Percentiles rank a stretch among this genome's conserved stretches.
Conservation (phyloP, 176 grass and related monocot species). For the Juncus effusus region DNA sequence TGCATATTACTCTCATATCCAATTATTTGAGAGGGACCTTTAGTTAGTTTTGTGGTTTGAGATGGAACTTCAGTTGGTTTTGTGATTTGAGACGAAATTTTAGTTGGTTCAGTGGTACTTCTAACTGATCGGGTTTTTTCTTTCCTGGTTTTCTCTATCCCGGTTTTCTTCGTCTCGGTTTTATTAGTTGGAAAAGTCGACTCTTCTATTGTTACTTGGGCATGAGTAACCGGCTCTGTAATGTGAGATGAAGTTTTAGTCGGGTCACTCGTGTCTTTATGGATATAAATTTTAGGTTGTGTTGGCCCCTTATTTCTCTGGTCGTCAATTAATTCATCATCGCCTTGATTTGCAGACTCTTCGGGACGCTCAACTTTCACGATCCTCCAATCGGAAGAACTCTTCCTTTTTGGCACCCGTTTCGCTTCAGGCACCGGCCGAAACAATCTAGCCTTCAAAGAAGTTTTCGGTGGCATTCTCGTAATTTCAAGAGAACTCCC, state of each 20-base stretch:
- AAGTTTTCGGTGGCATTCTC: background rate
- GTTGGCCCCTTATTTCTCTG: background rate
- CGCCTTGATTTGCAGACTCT: background rate
- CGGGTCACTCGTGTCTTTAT: background rate
- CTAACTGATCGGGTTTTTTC: too few species aligned
- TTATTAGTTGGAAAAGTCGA: background rate
- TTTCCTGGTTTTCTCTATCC: too few species aligned
- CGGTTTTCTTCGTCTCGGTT: too few species aligned
- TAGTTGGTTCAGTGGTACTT: too few species aligned
- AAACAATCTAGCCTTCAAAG: slow-evolving; percentile 20
- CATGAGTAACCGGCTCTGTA: background rate
- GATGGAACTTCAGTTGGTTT: too few species aligned
- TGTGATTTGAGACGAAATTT: too few species aligned
- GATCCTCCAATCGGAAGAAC: background rate
- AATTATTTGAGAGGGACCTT: too few species aligned
- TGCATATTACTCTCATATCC: too few species aligned
- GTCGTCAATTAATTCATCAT: background rate
- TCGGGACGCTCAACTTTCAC: background rate
- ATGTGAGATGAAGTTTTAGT: background rate
- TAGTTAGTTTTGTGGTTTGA: too few species aligned
- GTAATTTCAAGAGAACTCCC: slow-evolving; percentile 10
- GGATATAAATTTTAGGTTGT: background rate
- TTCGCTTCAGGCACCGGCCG: background rate
- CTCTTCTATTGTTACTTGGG: background rate
- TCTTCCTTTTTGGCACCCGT: background rate